Evolutionary conservation across 768 basidiomycete species (phyloP), one percentile per base, ranked within the genome.

Genomic region (Tricholomella constricta): DNA sequence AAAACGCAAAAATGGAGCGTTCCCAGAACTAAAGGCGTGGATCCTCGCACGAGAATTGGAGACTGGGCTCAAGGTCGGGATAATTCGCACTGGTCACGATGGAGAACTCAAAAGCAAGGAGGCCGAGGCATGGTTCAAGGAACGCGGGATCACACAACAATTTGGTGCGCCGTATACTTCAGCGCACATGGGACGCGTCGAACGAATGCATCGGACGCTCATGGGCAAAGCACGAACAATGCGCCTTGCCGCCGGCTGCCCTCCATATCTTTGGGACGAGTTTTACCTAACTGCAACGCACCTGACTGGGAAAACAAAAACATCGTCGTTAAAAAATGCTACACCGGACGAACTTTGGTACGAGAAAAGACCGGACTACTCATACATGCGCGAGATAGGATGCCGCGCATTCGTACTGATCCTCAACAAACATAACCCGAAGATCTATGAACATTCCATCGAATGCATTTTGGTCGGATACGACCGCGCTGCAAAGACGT

Each of bases 391-490:
- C 2, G 65, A 67, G 14, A 71, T 70, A n/a, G 69, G 74, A 4
- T 72, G 68, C 46, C 29, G 47, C 9, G 68, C 67, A 8, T 72
- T 69, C 49, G 70, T 69, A 31, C 65, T 67, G 19, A 60, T 69
- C 9, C 68, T 61, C 37, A 69, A 72, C 45, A 58, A 69, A 25
- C 63, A 69, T 38, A 57, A 66, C 23, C 59, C 63, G 0, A 65
- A 65, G 22, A 55, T 66, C 17, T 63, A 46, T 29, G 54, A 54
- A 14, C 54, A 48, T 1, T 60, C 61, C 4, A 20, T 61, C 26
- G 68, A 72, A 60, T 75, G 76, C 48, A 51, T 70, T 2, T 72
- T 73, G 37, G 62, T 76, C 48, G 71, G 76, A 2, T 77, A 75
- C 48, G 60, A 65, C 2, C 32, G 48, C 2, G 57, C 61, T 22